phyloP scores from a whole-genome alignment of 345 rosid species.

The Abelmoschus esculentus region DNA sequence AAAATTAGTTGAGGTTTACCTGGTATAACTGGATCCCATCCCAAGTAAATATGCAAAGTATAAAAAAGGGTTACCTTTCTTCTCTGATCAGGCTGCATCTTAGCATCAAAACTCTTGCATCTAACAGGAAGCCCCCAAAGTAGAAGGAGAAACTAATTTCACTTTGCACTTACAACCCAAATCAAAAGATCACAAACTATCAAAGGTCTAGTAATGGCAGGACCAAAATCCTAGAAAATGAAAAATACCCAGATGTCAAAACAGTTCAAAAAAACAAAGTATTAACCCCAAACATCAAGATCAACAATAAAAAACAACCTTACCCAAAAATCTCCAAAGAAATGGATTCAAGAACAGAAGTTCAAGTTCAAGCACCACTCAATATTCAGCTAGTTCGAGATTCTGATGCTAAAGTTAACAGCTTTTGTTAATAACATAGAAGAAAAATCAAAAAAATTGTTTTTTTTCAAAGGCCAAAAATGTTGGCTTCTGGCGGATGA shows the following conservation, averaged over 20 bases:
- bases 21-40: no score
- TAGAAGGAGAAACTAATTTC: background rate
- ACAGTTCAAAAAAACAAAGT: background rate
- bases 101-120: conserved; percentile 38
- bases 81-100: conserved; percentile 92
- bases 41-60: background rate
- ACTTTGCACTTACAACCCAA: conserved; percentile 13
- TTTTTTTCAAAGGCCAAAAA: conserved; percentile 16
- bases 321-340: conserved; percentile 10
- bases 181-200: conserved; percentile 19
- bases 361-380: background rate
- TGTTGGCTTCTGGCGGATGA: conserved; percentile 16
- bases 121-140: conserved; percentile 1
- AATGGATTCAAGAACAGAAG: background rate
- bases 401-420: conserved; percentile 6
- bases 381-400: conserved; percentile 1
- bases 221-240: background rate
- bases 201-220: conserved; percentile 9
- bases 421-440: conserved; percentile 5
- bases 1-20: no score
- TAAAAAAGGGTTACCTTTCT: conserved; percentile 48
- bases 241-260: conserved; percentile 23
- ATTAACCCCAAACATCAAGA: conserved; percentile 3
- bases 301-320: conserved; percentile 4
- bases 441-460: background rate